A percentile compares a stretch with the other conserved stretches of the same genome.
These are phyloP conservation scores for Cryptosporidium xiaoi DNA, from an alignment of 169 alveolate genomes.

Conservation along the genomic window DNA sequence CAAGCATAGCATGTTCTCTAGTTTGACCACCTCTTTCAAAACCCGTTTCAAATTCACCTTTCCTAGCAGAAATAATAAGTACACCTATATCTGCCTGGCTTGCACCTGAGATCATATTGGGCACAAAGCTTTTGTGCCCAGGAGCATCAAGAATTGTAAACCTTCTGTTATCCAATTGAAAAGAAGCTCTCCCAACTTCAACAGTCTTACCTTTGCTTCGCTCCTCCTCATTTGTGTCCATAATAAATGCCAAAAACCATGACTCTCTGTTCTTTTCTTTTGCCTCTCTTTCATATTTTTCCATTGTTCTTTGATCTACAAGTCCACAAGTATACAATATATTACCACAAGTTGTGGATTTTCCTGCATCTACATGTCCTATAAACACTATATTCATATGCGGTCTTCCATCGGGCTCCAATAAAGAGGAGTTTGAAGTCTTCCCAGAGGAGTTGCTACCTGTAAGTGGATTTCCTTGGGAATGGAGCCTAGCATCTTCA, in stretches of 20 bases:
- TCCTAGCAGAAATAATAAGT: slow-evolving; percentile 95
- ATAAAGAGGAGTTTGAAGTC: slow-evolving; percentile 1
- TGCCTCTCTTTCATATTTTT: slow-evolving; percentile 98
- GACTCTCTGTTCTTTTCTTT: slow-evolving; percentile 97
- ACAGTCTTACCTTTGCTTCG: slow-evolving; percentile 97
- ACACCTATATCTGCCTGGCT: slow-evolving; percentile 99
- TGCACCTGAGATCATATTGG: slow-evolving; percentile 99
- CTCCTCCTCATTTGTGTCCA: slow-evolving; percentile 99
- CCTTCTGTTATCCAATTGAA: slow-evolving; percentile 92
- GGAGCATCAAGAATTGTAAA: slow-evolving; percentile 99
- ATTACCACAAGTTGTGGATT: slow-evolving; percentile 98
- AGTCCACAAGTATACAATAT: slow-evolving; percentile 90
- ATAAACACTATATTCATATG: slow-evolving; percentile 96
- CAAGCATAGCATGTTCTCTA: slow-evolving; percentile 98
- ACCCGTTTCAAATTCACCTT: slow-evolving; percentile 99
- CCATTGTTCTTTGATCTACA: slow-evolving; percentile 96
- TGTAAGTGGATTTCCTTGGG: background rate
- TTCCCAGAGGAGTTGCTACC: slow-evolving; percentile 1
- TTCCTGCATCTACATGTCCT: slow-evolving; percentile 99
- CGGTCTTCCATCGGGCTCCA: slow-evolving; percentile 88
- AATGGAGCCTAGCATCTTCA: background rate
- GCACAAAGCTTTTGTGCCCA: slow-evolving; percentile 99
- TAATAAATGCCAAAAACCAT: slow-evolving; percentile 99
- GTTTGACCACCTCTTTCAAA: slow-evolving; percentile 99
- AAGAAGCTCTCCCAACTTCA: slow-evolving; percentile 98